These are phyloP conservation scores for Nelumbo lutea DNA, from an alignment of 164 flowering plant species.

Conservation along the genomic window DNA sequence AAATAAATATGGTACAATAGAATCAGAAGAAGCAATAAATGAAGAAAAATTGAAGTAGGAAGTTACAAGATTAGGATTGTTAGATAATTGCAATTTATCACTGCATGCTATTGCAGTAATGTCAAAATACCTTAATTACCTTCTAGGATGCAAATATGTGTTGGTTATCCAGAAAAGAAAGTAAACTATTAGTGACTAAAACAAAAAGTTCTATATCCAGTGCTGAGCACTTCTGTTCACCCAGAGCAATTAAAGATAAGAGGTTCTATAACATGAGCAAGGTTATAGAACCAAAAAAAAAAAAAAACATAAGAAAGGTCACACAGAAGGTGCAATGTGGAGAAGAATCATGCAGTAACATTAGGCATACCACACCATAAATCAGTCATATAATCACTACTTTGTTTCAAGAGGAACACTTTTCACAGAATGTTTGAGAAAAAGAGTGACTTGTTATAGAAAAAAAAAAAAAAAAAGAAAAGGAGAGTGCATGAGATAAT, in stretches of 20 bases:
- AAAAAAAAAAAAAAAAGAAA: too few relatives aligned
- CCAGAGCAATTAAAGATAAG: neutral
- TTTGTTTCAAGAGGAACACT: neutral
- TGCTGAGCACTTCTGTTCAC: neutral
- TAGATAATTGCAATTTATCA: neutral
- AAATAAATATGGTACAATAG: neutral
- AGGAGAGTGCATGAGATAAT: too few relatives aligned
- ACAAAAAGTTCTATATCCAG: neutral
- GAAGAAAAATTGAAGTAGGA: neutral
- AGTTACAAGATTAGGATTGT: neutral
- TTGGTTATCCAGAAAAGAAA: neutral
- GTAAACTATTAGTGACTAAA: neutral
- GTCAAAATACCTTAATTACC: neutral
- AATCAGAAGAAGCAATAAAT: neutral
- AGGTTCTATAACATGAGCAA: neutral
- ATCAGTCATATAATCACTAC: neutral
- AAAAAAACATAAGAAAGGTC: neutral
- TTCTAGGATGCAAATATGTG: neutral
- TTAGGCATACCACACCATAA: neutral
- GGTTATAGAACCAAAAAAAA: neutral
- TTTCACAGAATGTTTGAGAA: neutral
- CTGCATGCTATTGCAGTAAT: neutral
- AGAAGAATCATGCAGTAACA: neutral
- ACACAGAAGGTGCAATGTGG: neutral
- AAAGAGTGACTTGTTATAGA: too few relatives aligned